Percentiles rank a stretch among this genome's conserved stretches.
These are phyloP conservation scores for Exsudoporus floridanus DNA, from an alignment of 1,284 basidiomycete genomes.

Conservation along the genomic window DNA sequence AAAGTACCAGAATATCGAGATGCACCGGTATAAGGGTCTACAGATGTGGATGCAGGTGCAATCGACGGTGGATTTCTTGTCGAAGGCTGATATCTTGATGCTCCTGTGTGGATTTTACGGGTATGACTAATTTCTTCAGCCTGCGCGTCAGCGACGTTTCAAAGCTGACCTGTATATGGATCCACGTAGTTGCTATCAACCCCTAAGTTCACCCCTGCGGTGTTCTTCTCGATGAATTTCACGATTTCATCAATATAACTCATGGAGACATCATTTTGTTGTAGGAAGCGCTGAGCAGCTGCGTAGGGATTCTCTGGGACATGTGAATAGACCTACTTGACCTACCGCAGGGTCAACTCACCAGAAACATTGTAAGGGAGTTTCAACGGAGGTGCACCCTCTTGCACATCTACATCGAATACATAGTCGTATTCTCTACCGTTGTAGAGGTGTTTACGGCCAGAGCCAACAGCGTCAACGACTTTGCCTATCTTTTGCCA, in stretches of 20 bases:
- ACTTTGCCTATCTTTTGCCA: conserved; percentile 98
- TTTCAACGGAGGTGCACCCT: conserved; percentile 90
- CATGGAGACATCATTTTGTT: conserved; percentile 80
- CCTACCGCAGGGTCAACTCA: conserved; percentile 36
- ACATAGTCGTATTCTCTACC: conserved; percentile 99
- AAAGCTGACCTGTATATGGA: conserved; percentile 79
- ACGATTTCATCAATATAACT: conserved; percentile 91
- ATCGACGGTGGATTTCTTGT: conserved; percentile 10
- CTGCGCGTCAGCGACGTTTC: conserved; percentile 13
- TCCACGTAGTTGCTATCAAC: conserved; percentile 69
- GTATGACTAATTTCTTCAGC: conserved; percentile 2
- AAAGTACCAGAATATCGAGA: conserved; percentile 37
- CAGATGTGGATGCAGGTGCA: conserved; percentile 33
- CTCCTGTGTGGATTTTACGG: conserved; percentile 30
- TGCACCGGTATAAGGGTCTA: conserved; percentile 43
- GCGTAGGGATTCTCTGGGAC: conserved; percentile 84
- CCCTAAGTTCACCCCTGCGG: conserved; percentile 72
- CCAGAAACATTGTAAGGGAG: conserved; percentile 90
- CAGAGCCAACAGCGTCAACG: conserved; percentile 88
- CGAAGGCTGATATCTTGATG: conserved; percentile 31
- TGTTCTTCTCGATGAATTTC: conserved; percentile 92
- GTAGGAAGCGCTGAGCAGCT: conserved; percentile 89
- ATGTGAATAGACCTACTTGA: conserved; percentile 3
- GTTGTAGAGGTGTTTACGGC: conserved; percentile 83
- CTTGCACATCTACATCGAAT: conserved; percentile 95